Percentiles rank a stretch among this genome's conserved stretches.
Evolutionary conservation across 768 basidiomycete species (phyloP).

Genomic region (Tubosaeta sp.): DNA sequence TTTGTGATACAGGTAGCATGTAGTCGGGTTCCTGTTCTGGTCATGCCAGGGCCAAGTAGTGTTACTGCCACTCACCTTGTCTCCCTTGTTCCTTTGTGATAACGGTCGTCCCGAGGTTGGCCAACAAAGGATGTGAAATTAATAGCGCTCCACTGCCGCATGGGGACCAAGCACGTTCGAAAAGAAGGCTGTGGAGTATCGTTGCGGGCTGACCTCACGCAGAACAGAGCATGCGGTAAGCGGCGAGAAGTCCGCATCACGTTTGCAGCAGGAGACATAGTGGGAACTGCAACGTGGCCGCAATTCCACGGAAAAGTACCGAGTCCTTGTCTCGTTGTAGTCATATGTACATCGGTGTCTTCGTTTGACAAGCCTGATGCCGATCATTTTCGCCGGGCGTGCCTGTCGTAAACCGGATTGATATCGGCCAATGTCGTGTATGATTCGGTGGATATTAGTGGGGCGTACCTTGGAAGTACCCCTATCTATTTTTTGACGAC

Average conservation of each 20-base stretch:
- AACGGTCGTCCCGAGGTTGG: neutral
- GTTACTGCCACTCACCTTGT: neutral
- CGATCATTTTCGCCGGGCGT: slow-evolving; percentile 6
- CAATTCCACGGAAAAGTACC: neutral
- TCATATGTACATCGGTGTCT: neutral
- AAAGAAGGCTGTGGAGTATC: neutral
- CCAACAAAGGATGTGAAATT: neutral
- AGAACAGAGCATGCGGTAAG: slow-evolving; percentile 1
- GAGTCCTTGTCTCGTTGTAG: neutral
- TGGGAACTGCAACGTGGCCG: slow-evolving; percentile 3
- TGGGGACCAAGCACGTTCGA: slow-evolving; percentile 2
- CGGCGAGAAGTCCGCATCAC: slow-evolving; percentile 1
- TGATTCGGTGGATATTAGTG: slow-evolving; percentile 5
- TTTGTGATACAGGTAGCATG: neutral
- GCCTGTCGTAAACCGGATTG: neutral
- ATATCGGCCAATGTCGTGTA: neutral
- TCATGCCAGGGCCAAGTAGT: neutral
- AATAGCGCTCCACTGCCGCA: slow-evolving; percentile 3
- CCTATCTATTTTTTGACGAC: slow-evolving; percentile 1
- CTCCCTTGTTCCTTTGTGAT: neutral
- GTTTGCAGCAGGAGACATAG: slow-evolving; percentile 7
- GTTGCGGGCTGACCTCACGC: neutral
- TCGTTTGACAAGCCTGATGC: slow-evolving; percentile 1
- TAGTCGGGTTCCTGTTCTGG: neutral
- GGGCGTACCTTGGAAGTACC: neutral